A percentile compares a stretch with the other conserved stretches of the same genome.
These are phyloP conservation scores for Metarhizium humberi DNA, from an alignment of 2,329 filamentous ascomycete species.

Conservation along the genomic window DNA sequence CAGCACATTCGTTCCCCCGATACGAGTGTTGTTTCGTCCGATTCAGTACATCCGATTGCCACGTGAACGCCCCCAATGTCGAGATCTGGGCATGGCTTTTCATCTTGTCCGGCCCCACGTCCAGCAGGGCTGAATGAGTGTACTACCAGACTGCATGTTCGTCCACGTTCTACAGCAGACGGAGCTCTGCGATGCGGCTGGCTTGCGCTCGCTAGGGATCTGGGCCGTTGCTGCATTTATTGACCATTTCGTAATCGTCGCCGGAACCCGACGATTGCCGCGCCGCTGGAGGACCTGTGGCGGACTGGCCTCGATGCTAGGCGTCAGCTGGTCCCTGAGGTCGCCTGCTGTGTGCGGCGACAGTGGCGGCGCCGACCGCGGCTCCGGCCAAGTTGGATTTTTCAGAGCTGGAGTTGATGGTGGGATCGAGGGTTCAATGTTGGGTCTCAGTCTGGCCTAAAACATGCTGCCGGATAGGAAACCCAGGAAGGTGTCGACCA, in stretches of 20 bases:
- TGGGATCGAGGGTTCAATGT: no score
- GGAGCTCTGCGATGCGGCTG: not conserved
- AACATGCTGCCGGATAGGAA: not conserved
- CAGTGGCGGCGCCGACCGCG: not conserved
- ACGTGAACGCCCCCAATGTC: not conserved
- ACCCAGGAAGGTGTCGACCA: not conserved
- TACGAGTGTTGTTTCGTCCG: not conserved
- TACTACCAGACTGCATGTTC: not conserved
- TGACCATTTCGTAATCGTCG: not conserved
- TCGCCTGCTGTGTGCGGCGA: not conserved
- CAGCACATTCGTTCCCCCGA: not conserved
- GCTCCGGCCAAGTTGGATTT: no score
- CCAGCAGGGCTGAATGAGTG: not conserved
- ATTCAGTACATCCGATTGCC: not conserved
- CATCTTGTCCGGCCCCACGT: not conserved
- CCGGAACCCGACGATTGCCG: conserved; percentile 11
- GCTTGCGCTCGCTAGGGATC: not conserved
- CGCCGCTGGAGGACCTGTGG: not conserved
- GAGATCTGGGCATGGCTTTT: not conserved
- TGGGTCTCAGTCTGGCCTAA: no score
- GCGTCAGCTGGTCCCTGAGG: not conserved
- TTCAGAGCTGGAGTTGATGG: no score
- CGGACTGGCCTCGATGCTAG: not conserved
- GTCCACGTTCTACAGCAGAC: not conserved
- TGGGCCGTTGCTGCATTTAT: not conserved